These are phyloP conservation scores for Wallacemonas rigidus DNA, from an alignment of 208 protist genomes.

Conservation along the genomic window DNA sequence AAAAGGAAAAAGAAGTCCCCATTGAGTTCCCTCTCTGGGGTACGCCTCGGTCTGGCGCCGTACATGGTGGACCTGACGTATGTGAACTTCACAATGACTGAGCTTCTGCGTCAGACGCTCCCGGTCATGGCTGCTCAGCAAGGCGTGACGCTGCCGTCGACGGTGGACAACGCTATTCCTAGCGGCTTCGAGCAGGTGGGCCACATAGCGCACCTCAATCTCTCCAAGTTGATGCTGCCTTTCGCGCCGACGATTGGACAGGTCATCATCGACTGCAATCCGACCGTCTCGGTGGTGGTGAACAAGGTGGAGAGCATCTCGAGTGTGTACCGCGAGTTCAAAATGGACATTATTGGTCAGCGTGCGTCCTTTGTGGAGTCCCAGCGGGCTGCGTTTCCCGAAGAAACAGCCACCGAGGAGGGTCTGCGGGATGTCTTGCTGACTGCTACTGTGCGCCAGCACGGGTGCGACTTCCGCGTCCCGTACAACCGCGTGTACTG, in stretches of 20 bases:
- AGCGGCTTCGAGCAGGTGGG: constrained; percentile 91
- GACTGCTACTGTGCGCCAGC: constrained; percentile 87
- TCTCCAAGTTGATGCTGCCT: constrained; percentile 89
- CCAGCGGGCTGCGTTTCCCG: constrained; percentile 13
- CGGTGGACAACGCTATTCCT: constrained; percentile 22
- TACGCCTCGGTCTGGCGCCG: constrained; percentile 33
- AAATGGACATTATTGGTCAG: constrained; percentile 96
- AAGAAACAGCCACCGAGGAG: constrained; percentile 17
- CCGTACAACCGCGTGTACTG: constrained; percentile 98
- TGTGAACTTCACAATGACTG: constrained; percentile 83
- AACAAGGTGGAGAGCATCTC: constrained; percentile 97
- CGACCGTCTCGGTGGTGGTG: constrained; percentile 93
- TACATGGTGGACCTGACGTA: constrained; percentile 54
- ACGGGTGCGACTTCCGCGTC: constrained; percentile 93
- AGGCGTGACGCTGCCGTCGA: constrained; percentile 3
- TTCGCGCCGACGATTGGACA: constrained; percentile 94
- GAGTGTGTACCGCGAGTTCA: constrained; percentile 96
- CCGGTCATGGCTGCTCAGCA: constrained; percentile 17
- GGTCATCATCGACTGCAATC: constrained; percentile 96
- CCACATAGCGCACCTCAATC: constrained; percentile 98
- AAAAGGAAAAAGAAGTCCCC: background rate
- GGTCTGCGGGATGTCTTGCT: constrained; percentile 44
- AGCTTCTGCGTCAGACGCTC: constrained; percentile 67
- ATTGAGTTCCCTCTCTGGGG: background rate
- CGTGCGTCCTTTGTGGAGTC: constrained; percentile 50